Conservation (phyloP, 495 filamentous ascomycete genomes). For the Penicillium turbatum region DNA sequence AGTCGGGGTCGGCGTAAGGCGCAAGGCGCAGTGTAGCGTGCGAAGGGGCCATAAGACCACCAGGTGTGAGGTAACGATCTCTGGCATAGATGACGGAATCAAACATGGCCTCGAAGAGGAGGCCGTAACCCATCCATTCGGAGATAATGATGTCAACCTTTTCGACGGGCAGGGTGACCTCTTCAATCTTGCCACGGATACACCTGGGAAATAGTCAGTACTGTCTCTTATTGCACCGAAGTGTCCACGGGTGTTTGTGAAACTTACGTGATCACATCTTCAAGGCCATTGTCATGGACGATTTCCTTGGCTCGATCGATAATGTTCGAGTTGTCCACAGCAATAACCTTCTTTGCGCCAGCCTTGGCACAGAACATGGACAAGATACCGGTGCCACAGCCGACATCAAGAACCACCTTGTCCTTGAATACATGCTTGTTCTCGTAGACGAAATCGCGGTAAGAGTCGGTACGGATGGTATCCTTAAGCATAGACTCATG, state of each 20-base stretch:
- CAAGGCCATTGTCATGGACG: conserved; percentile 74
- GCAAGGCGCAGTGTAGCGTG: conserved; percentile 84
- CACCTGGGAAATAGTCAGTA: conserved; percentile 36
- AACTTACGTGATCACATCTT: conserved; percentile 68
- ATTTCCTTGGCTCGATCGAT: conserved; percentile 84
- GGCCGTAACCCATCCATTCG: conserved; percentile 96
- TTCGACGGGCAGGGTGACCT: conserved; percentile 71
- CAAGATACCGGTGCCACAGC: conserved; percentile 88
- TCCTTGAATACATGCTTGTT: conserved; percentile 89
- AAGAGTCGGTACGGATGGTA: conserved; percentile 60
- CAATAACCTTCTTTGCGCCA: conserved; percentile 84
- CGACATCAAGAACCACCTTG: conserved; percentile 88
- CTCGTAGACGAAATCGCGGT: conserved; percentile 68
- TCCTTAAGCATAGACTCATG: conserved; percentile 92
- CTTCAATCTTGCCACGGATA: conserved; percentile 88
- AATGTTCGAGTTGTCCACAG: conserved; percentile 91
- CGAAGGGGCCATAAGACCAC: conserved; percentile 84
- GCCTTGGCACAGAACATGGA: conserved; percentile 93
- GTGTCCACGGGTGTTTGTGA: background rate
- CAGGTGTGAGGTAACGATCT: conserved; percentile 73
- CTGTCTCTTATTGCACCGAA: background rate
- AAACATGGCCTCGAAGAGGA: conserved; percentile 93
- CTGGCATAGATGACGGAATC: conserved; percentile 87
- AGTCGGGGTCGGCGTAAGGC: conserved; percentile 81
- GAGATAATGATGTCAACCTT: conserved; percentile 94